Evolutionary conservation across 306 rosid species (phyloP).

Genomic region (Medicago ruthenica): DNA sequence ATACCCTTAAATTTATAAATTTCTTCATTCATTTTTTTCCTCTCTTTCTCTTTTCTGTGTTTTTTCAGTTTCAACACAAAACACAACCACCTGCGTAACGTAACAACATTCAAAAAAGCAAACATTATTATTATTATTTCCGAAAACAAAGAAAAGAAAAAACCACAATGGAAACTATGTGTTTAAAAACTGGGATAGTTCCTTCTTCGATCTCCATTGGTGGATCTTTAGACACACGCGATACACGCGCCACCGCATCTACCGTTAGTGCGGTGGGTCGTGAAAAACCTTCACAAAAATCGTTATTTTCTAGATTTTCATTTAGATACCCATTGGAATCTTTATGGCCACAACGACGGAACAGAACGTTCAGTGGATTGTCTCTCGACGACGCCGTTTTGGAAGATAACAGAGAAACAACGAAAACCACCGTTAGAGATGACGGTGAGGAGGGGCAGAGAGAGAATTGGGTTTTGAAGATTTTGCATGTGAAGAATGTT

Average conservation of each 20-base stretch:
- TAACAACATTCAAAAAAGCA: neutral
- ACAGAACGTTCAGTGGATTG: conserved; percentile 52
- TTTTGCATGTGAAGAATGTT: conserved; percentile 66
- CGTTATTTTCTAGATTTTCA: conserved; percentile 66
- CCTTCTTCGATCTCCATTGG: conserved; percentile 61
- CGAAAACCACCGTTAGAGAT: conserved; percentile 23
- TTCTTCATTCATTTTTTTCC: neutral
- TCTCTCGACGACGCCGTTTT: conserved; percentile 75
- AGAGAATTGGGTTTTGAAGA: conserved; percentile 82
- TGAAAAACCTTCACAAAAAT: conserved; percentile 49
- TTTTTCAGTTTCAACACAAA: neutral
- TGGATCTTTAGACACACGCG: conserved; percentile 65
- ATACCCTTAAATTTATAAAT: neutral
- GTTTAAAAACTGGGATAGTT: conserved; percentile 61
- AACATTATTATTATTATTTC: conserved; percentile 10
- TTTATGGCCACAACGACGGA: conserved; percentile 62
- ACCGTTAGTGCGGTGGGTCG: conserved; percentile 62
- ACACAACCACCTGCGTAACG: neutral
- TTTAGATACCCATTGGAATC: conserved; percentile 68
- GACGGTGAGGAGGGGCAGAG: conserved; percentile 48
- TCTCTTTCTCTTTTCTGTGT: neutral
- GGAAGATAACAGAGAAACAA: conserved; percentile 51
- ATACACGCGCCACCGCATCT: conserved; percentile 59
- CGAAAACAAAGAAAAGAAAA: neutral
- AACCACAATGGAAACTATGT: conserved; percentile 64